Base-by-base conservation (phyloP, 2,329 filamentous ascomycete species). In the Epichloe hybrida region DNA sequence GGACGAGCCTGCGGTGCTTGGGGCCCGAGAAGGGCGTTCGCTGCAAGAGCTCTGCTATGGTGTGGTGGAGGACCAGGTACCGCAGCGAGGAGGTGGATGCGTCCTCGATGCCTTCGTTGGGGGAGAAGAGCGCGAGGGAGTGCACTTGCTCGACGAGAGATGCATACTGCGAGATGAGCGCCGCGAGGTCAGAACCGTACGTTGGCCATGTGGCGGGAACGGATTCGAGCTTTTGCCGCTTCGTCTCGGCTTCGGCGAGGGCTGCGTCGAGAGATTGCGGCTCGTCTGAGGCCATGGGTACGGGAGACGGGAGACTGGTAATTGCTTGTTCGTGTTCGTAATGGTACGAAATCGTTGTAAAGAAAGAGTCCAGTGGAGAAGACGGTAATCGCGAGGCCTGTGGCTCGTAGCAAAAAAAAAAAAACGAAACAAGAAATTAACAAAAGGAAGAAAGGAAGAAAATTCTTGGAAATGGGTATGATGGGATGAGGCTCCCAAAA, bases 101-200 rank as follows among this genome's bases (percentile, higher is more conserved):
- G 69, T 98, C 93, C 54, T 98, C 93, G 39, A 91, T 68, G 1
- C 79, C 77, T 67, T 98, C 93, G 67, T 98, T 98, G 37, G 82
- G 82, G 58, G 88, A 95, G 76, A 97, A 97, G 49, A 98, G 73
- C 0, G 86, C 84, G 27, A 93, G 73, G 53, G 80, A 75, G 56
- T 80, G 73, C 56, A 87, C 80, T 51, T 86, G 78, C 53, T 79
- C 72, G 52, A 84, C 73, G 65, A 86, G 90, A 64, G 85, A 74
- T 60, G 85, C 74, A 68, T 95, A 91, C 49, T 81, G 77, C 55
- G 77, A 68, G 58, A 95, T 80, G 40, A 86, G 79, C 39, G 74
- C 68, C 53, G 73, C 72, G 57, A 95, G 75, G 59, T 81, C 80
- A 57, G 83, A 76, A 62, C 80, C 80, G 69, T 84, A 91, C 50